Percentiles rank a stretch among this genome's conserved stretches.
Conservation (phyloP, 225 moss, liverwort and hornwort species). For the Pseudoscleropodium purum region DNA sequence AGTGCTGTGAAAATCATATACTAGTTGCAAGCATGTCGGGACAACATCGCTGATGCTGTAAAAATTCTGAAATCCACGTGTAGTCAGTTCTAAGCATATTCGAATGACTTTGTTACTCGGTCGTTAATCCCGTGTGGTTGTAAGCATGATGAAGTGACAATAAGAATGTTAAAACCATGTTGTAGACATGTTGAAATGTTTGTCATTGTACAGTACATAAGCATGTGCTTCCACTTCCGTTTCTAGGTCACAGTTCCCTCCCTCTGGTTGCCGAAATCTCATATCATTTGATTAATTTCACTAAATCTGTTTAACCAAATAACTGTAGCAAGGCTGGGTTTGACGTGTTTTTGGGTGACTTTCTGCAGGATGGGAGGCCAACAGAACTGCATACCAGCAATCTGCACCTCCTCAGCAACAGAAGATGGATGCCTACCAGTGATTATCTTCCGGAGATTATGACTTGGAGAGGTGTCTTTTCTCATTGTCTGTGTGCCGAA, state of each 20-base stretch:
- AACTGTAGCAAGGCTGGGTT: not conserved
- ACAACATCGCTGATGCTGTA: not conserved
- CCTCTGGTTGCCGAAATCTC: not conserved
- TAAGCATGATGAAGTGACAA: not conserved
- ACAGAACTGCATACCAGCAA: not conserved
- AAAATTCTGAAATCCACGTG: not conserved
- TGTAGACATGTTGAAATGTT: not conserved
- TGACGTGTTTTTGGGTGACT: not conserved
- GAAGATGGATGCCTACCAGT: conserved; percentile 17
- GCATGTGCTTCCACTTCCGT: not conserved
- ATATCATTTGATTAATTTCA: not conserved
- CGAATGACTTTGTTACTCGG: not conserved
- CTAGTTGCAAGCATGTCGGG: no score
- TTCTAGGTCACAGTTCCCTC: not conserved
- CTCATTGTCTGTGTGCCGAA: not conserved
- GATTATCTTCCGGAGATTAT: not conserved
- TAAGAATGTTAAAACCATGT: not conserved
- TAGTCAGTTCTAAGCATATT: not conserved
- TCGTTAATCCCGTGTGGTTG: no score
- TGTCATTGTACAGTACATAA: not conserved
- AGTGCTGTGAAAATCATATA: not conserved
- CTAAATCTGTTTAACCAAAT: not conserved
- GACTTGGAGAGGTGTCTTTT: not conserved
- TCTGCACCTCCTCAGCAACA: conserved; percentile 8
- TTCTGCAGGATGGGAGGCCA: conserved; percentile 17